Base-by-base conservation (phyloP, 345 rosid species). In the Mangifera indica region DNA sequence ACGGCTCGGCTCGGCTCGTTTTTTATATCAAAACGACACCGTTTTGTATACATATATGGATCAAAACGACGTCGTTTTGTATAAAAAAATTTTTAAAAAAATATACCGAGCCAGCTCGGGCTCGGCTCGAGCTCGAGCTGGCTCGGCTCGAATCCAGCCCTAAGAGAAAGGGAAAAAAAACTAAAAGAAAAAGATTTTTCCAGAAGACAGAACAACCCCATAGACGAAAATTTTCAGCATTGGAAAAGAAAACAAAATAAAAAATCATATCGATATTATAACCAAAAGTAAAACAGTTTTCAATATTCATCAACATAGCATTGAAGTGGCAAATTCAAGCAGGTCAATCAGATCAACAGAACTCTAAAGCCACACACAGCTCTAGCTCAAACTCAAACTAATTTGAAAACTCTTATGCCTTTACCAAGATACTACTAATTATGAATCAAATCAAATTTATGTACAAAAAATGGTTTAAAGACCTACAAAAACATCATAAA, bases 311-410 rank as follows among this genome's bases (percentile, higher is more conserved):
- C 10, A 10, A 49, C 55, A 53, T 11, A 53, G n/a, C 17, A 25
- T 20, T 32, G 12, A 32, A 26, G 8, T 26, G 32, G 46, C 25
- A 37, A 29, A 25, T 29, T 29, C 24, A 51, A 14, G 13, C n/a
- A 5, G 60, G 60, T 13, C 6, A 26, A 1, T 29, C 46, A 52
- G 29, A 52, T 52, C 59, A 67, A 12, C 48, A 67, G 17, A n/a
- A 32, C 48, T 11, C 52, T 3, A 11, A 32, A 5, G 48, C 34
- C 32, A 51, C 18, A 67, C 14, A n/a, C 29, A 49, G 44, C 29
- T n/a, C 12, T 52, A 32, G 71, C 60, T 55, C 49, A 34, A 67
- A n/a, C 60, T 55, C 49, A 34, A 67, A n/a, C 48, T 49, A 66
- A 26, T 26, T 26, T 18, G 58, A 66, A 17, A 49, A 14, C 56